Percentiles rank a stretch among this genome's conserved stretches.
Conservation (phyloP, 192 early-diverging fungal genomes). For the Coemansia reversa region DNA sequence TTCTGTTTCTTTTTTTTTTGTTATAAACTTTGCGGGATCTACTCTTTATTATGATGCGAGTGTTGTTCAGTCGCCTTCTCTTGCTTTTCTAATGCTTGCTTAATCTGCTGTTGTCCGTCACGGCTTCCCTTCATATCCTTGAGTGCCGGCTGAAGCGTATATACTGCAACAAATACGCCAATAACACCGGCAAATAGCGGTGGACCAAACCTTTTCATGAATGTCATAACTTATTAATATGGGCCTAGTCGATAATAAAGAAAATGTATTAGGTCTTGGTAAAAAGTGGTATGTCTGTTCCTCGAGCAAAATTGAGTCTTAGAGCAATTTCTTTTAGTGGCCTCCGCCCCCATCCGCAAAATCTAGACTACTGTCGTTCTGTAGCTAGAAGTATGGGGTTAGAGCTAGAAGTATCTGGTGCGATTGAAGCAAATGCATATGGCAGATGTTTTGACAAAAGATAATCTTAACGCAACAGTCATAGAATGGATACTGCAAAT, state of each 20-base stretch:
- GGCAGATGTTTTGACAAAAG: no score
- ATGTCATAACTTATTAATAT: constrained; percentile 2
- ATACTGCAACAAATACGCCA: constrained; percentile 26
- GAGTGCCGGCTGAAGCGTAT: constrained; percentile 33
- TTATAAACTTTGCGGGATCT: neutral
- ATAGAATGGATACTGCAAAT: no score
- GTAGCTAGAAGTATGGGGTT: no score
- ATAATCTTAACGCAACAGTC: no score
- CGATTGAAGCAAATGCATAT: no score
- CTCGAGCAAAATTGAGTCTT: no score
- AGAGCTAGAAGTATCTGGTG: no score
- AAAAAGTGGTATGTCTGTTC: no score
- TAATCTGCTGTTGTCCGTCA: constrained; percentile 4
- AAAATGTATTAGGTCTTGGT: no score
- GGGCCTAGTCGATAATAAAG: neutral
- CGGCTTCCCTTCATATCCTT: constrained; percentile 7
- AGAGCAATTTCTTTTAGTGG: no score
- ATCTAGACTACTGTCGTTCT: no score
- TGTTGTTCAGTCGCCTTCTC: neutral
- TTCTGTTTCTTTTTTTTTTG: neutral
- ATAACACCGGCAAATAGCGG: constrained; percentile 24
- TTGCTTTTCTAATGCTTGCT: constrained; percentile 9
- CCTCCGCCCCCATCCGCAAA: no score
- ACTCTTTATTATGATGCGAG: constrained; percentile 5
- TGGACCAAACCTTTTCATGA: constrained; percentile 20